These are phyloP conservation scores for Sphaerulina musiva DNA, from an alignment of 2,329 filamentous ascomycete species.

Conservation along the genomic window DNA sequence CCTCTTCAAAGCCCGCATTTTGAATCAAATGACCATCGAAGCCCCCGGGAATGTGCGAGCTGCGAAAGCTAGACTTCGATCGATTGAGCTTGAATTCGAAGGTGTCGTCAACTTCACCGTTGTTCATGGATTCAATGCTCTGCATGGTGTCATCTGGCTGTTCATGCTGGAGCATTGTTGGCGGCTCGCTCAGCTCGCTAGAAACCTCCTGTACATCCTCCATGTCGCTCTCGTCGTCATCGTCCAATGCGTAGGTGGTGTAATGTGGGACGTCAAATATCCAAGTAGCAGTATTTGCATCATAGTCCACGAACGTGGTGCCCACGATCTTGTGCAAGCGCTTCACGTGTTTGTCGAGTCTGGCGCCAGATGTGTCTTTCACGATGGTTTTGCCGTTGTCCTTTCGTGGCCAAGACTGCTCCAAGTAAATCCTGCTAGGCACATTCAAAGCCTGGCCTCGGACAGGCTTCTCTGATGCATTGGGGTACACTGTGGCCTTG, in stretches of 20 bases:
- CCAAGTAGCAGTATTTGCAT: slow-evolving; percentile 76
- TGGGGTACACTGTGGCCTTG: slow-evolving; percentile 79
- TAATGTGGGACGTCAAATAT: slow-evolving; percentile 92
- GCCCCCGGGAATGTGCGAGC: slow-evolving; percentile 61
- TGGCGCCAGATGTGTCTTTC: slow-evolving; percentile 55
- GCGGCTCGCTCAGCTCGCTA: slow-evolving; percentile 34
- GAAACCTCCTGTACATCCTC: slow-evolving; percentile 49
- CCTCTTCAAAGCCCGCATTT: slow-evolving; percentile 45
- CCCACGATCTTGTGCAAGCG: slow-evolving; percentile 71
- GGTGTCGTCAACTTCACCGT: slow-evolving; percentile 42
- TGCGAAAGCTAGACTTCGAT: slow-evolving; percentile 33
- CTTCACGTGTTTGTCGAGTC: slow-evolving; percentile 73
- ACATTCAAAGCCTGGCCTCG: slow-evolving; percentile 87
- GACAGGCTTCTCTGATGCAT: slow-evolving; percentile 69
- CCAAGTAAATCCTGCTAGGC: slow-evolving; percentile 76
- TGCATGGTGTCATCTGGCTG: slow-evolving; percentile 26
- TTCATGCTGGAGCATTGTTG: slow-evolving; percentile 19
- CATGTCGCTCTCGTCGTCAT: slow-evolving; percentile 54
- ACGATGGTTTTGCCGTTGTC: slow-evolving; percentile 48
- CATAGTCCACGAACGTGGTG: slow-evolving; percentile 77
- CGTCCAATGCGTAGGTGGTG: slow-evolving; percentile 86
- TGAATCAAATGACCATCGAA: slow-evolving; percentile 54
- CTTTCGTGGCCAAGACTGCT: slow-evolving; percentile 86
- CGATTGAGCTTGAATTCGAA: slow-evolving; percentile 50
- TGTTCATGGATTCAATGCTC: slow-evolving; percentile 23